Evolutionary conservation across 2,329 filamentous ascomycete genomes (phyloP), one percentile per base, ranked within the genome.

Genomic region (Fusarium sp.): DNA sequence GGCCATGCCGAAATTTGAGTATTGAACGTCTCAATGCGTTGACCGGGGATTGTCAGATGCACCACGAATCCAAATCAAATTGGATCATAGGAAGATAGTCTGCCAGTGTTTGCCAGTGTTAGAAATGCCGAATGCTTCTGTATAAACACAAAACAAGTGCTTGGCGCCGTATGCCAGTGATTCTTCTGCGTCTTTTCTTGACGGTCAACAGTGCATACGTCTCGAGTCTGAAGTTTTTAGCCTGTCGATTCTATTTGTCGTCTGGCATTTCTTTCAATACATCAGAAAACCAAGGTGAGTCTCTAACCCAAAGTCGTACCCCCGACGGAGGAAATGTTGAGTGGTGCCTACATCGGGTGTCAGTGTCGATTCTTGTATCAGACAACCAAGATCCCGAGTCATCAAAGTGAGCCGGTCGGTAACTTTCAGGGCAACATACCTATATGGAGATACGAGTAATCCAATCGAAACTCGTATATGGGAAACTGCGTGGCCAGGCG

Each of bases 1-100:
- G 23, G 49, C 49, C 73, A 76, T 77, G 10, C 14, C 31, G 19
- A 42, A 52, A 14, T 27, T 35, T 57, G 23, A n/a, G 19, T 25
- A 49, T 14, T 10, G 7, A 27, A 18, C 25, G 15, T 38, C n/a
- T 27, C n/a, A 63, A 35, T n/a, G 6, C 25, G 38, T 31, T 25
- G 45, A 11, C 4, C 12, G 11, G 21, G 16, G 12, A 18, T 29
- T 37, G 14, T 10, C 55, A 29, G 55, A 29, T 41, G 19, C 10
- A 16, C 19, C 19, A 48, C n/a, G 18, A 52, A 18, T n/a, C 25
- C 31, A 23, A n/a, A n/a, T 35, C 55, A 19, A 15, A 18, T 33
- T 18, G 35, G 21, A 33, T 48, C 46, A 33, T 25, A 15, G 12
- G 19, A 15, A 45, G 23, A 52, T 42, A 33, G 16, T 21, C 25